phyloP scores from a whole-genome alignment of 1,284 basidiomycete genomes.

The Marasmius tenuissimus region DNA sequence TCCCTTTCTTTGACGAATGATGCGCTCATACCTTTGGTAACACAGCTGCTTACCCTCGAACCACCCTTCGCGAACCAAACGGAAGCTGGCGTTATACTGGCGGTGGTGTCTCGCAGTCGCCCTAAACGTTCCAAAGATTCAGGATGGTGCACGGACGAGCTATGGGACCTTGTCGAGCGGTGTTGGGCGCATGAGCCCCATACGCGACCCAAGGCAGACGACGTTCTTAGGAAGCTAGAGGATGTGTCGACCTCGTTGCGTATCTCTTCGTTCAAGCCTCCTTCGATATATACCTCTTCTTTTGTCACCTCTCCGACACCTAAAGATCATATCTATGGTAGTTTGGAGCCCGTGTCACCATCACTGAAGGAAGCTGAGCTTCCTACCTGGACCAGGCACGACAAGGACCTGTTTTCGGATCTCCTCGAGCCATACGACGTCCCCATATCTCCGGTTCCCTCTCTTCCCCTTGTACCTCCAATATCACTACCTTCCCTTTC shows the following conservation, averaged over 20 bases:
- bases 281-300: no score
- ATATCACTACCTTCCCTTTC: no score
- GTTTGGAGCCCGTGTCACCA: no score
- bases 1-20: neutral
- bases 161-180: neutral
- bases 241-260: neutral
- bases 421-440: no score
- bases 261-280: no score
- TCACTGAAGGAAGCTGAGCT: no score
- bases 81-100: neutral
- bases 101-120: neutral
- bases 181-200: neutral
- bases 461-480: no score
- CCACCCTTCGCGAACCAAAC: neutral
- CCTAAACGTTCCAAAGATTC: neutral
- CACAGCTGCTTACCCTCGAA: neutral
- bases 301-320: no score
- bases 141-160: neutral
- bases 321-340: no score
- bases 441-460: no score
- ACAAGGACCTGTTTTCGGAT: no score
- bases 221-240: neutral
- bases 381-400: no score
- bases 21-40: neutral
- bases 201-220: neutral